Base-by-base conservation (phyloP, 2,329 filamentous ascomycete genomes). In the Microsporum audouinii region DNA sequence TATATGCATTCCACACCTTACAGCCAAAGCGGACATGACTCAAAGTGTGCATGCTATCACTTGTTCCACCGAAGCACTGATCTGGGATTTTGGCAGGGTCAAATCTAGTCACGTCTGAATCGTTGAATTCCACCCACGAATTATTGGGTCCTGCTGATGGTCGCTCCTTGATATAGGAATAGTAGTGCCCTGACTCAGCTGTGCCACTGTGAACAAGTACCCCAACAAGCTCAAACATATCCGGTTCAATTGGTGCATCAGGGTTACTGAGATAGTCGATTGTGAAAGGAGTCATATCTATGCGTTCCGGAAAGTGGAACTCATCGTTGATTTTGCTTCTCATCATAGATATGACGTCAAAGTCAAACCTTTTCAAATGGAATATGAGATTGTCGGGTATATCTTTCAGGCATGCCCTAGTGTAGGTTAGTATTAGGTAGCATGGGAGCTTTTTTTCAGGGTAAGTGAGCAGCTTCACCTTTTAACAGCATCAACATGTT, bases 361-460 rank as follows among this genome's bases (percentile, higher is more conserved):
- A 80, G 64, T 80, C 78, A 60, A 80, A 80, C n/a, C 78, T 72
- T 61, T 80, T 99, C 59, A 99, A 77, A 70, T 97, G 94, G 71
- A 97, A 95, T 62, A 97, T 97, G 43, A 99, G 77, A 69, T 96
- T 91, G 73, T 99, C 88, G 0, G 94, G 92, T 5, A 96, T 84
- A 63, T 95, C 88, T 71, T 96, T 96, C 61, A 97, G 77, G 68
- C 92, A 97, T 10, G 91, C 88, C 68, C 89, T 88, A 61, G 31
- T 63, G 27, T 23, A 5, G 41, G 41, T 71, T 56, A 71, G 64
- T 29, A 59, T 56, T 31, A 41, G 38, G 23, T 39, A 41, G 29
- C n/a, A 27, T 57, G 8, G 23, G 17, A 23, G 17, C 17, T 41
- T 10, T 29, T n/a, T 6, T 57, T 33, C 10, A 60, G 17, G 56